phyloP scores from a whole-genome alignment of 2,329 filamentous ascomycete genomes.

The Claviceps maximensis region DNA sequence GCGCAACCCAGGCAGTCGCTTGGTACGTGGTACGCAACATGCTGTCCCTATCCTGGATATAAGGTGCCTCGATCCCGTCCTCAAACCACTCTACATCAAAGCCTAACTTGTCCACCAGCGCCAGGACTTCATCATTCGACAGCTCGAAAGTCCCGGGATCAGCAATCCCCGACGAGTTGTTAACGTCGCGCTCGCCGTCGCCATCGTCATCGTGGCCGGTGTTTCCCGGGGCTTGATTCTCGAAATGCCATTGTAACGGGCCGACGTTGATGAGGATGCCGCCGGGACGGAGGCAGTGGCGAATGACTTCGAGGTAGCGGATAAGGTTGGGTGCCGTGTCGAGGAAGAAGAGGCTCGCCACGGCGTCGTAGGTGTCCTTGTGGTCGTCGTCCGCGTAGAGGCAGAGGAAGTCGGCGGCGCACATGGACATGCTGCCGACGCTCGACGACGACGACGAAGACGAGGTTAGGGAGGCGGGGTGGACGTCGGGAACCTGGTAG shows the following conservation, averaged over 20 bases:
- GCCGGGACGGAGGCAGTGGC: slow-evolving; percentile 59
- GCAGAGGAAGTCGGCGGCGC: slow-evolving; percentile 84
- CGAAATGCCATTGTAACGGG: slow-evolving; percentile 90
- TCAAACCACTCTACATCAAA: slow-evolving; percentile 59
- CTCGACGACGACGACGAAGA: slow-evolving; percentile 8
- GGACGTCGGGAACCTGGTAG: slow-evolving; percentile 68
- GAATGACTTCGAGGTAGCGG: slow-evolving; percentile 74
- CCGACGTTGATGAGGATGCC: slow-evolving; percentile 85
- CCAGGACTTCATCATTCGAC: slow-evolving; percentile 74
- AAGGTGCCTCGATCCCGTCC: slow-evolving; percentile 55
- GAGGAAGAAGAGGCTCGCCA: slow-evolving; percentile 88
- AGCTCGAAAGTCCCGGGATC: slow-evolving; percentile 87
- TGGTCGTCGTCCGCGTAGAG: slow-evolving; percentile 58
- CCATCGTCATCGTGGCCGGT: slow-evolving; percentile 38
- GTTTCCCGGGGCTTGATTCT: slow-evolving; percentile 53
- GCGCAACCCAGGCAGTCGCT: slow-evolving; percentile 74
- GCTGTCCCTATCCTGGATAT: slow-evolving; percentile 73
- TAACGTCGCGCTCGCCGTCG: slow-evolving; percentile 35
- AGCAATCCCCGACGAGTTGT: slow-evolving; percentile 54
- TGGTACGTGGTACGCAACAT: slow-evolving; percentile 78
- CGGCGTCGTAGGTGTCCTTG: slow-evolving; percentile 57
- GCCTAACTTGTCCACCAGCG: slow-evolving; percentile 59
- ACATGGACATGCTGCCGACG: slow-evolving; percentile 74
- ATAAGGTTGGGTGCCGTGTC: slow-evolving; percentile 93
- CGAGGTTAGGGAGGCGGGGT: slow-evolving; percentile 49